These are phyloP conservation scores for Cyberlindnera amylophila DNA, from an alignment of 805 yeast species.

Conservation along the genomic window DNA sequence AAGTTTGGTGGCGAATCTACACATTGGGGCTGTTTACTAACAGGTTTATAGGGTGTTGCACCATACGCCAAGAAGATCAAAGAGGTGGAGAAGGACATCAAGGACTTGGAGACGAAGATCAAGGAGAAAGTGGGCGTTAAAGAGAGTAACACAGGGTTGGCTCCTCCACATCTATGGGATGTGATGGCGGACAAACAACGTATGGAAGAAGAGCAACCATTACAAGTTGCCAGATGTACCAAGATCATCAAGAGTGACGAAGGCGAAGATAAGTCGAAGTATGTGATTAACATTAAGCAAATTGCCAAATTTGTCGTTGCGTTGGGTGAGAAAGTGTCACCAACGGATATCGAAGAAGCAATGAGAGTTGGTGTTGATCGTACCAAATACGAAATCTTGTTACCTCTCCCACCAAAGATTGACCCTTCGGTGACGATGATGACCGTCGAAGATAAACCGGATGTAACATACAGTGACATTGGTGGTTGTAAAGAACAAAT, in stretches of 20 bases:
- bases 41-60: constrained; percentile 86
- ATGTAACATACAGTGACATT: constrained; percentile 95
- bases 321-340: constrained; percentile 93
- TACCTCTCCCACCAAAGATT: constrained; percentile 96
- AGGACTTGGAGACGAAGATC: constrained; percentile 77
- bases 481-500: constrained; percentile 99
- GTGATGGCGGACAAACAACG: constrained; percentile 93
- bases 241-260: constrained; percentile 73
- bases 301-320: constrained; percentile 98
- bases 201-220: constrained; percentile 89
- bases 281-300: constrained; percentile 95
- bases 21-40: too few species aligned
- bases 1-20: constrained; percentile 23
- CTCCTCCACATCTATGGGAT: constrained; percentile 97
- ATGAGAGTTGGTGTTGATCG: constrained; percentile 99
- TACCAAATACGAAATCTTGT: constrained; percentile 92
- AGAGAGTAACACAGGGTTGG: constrained; percentile 96
- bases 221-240: constrained; percentile 98
- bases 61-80: constrained; percentile 86
- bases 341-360: constrained; percentile 98
- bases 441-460: constrained; percentile 99
- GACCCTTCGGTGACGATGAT: constrained; percentile 99
- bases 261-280: constrained; percentile 81
- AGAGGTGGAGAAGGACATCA: constrained; percentile 80
- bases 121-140: constrained; percentile 92